Evolutionary conservation across 1,284 basidiomycete genomes (phyloP), one percentile per base, ranked within the genome.

Genomic region (Pascua sp.): DNA sequence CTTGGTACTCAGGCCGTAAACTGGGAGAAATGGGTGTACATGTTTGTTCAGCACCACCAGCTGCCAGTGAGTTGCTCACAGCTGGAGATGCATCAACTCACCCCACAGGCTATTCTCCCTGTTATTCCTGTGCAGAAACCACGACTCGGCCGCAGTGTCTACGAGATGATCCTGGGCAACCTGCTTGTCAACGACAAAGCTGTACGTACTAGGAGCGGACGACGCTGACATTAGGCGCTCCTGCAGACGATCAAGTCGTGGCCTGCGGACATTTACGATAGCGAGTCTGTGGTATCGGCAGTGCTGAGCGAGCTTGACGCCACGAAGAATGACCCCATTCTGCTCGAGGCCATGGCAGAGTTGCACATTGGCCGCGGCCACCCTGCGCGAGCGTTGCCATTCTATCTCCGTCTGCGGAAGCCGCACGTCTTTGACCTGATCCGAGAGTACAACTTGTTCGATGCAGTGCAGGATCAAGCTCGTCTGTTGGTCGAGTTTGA

Each of bases 1-100:
- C 88, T 97, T 58, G 87, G 84, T 0, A 83, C 85, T 40, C 85
- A 97, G 67, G 79, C 82, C 5, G 85, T 85, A 64, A 83, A 84
- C 15, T 99, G 96, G 96, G 94, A 98, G 72, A 85, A 89, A 67
- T 96, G 90, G 88, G 90, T 98, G 71, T 95, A 96, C 70, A 79
- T 86, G 10, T 98, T 96, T 70, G 89, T 89, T 0, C 87, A 94
- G 72, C 85, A 88, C 66, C 83, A 85, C 39, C 86, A 91, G 60
- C 79, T 98, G 16, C 85, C 89, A 67, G 90, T 90, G 60, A 49
- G 80, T 69, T 42, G 9, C 11, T 47, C 16, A 43, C 36, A 10
- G 24, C 38, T 40, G 5, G 11, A 36, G 36, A 2, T 32, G 5
- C 4, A 8, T 13, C 13, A 36, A 17, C 53, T 13, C 47, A 61